Base-by-base conservation (phyloP, 139 green algal species). In the Trebouxia sp. region DNA sequence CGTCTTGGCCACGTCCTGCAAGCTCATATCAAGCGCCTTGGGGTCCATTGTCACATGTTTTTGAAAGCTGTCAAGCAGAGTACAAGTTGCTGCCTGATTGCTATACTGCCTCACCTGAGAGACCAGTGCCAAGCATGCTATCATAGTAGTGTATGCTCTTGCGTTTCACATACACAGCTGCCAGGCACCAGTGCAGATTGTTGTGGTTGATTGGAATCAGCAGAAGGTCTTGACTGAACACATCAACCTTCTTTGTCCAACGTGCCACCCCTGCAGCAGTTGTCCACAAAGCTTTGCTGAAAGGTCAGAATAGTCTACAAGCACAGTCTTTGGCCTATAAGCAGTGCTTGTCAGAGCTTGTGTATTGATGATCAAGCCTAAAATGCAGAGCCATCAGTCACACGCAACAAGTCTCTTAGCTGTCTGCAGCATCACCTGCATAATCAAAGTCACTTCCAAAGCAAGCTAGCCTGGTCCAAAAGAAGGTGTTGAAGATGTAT, bases 101-200 rank as follows among this genome's bases (percentile, higher is more conserved):
- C n/a, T n/a, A n/a, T n/a, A n/a, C n/a, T n/a, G n/a, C n/a, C n/a
- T n/a, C n/a, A 76, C 69, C 69, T 65, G 74, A 79, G 14, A 65
- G 30, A 12, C 74, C 74, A 26, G 30, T 55, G 30, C 79, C 79
- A 30, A 17, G 35, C 79, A 83, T 83, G 67, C 66, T 80, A 65
- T 83, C 79, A 65, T 65, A 80, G 35, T 83, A 83, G 10, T 8
- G 51, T 17, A 83, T 38, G 28, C 12, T 30, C 20, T 65, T 76
- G 37, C 22, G 43, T 20, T 9, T 11, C 35, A 41, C 6, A 8
- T 62, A 39, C 17, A 80, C 42, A 32, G 43, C 22, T 35, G 79
- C 65, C 37, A 83, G 37, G 35, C 53, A 77, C 79, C 79, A 83
- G 70, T 83, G 79, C 65, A 83, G 17, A n/a, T 80, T 83, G 35